Percentiles rank a stretch among this genome's conserved stretches.
phyloP scores from a whole-genome alignment of 2,329 filamentous ascomycete genomes.

The Zopfia rhizophila region DNA sequence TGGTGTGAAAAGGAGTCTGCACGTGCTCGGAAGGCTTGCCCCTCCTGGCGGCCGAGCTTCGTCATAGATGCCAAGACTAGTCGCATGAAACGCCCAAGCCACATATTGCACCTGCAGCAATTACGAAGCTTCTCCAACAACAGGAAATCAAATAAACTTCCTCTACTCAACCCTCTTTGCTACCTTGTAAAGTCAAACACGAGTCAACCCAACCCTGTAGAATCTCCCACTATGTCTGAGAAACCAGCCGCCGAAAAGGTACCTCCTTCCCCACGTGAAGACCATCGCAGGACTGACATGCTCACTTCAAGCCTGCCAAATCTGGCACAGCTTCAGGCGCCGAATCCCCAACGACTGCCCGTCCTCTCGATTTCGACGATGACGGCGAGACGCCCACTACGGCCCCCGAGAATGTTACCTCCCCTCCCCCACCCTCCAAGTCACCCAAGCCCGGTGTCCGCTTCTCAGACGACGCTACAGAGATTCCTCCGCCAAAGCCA shows the following conservation, averaged over 20 bases:
- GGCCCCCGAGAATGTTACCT: slow-evolving; percentile 48
- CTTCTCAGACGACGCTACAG: slow-evolving; percentile 57
- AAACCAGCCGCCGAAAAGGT: slow-evolving; percentile 27
- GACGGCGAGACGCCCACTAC: slow-evolving; percentile 58
- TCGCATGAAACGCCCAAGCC: too few relatives aligned
- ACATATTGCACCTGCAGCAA: too few relatives aligned
- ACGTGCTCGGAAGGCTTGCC: too few relatives aligned
- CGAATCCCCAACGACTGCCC: slow-evolving; percentile 66
- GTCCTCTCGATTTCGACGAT: slow-evolving; percentile 67
- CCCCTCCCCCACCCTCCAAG: slow-evolving; percentile 50
- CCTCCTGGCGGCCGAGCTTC: too few relatives aligned
- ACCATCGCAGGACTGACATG: slow-evolving; percentile 29
- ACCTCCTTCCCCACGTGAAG: slow-evolving; percentile 5
- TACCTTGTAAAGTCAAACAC: too few relatives aligned
- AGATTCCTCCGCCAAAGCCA: slow-evolving; percentile 77
- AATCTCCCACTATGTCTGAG: slow-evolving; percentile 30
- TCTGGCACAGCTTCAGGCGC: slow-evolving; percentile 45
- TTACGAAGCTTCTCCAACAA: too few relatives aligned
- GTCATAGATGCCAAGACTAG: too few relatives aligned
- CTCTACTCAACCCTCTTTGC: too few relatives aligned
- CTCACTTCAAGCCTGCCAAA: slow-evolving; percentile 49
- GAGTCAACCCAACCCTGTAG: too few relatives aligned
- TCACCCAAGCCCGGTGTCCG: slow-evolving; percentile 57
- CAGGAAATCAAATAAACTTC: too few relatives aligned
- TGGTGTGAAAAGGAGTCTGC: too few relatives aligned